Evolutionary conservation across 2,329 filamentous ascomycete species (phyloP).

Genomic region (Cryphonectria parasitica): DNA sequence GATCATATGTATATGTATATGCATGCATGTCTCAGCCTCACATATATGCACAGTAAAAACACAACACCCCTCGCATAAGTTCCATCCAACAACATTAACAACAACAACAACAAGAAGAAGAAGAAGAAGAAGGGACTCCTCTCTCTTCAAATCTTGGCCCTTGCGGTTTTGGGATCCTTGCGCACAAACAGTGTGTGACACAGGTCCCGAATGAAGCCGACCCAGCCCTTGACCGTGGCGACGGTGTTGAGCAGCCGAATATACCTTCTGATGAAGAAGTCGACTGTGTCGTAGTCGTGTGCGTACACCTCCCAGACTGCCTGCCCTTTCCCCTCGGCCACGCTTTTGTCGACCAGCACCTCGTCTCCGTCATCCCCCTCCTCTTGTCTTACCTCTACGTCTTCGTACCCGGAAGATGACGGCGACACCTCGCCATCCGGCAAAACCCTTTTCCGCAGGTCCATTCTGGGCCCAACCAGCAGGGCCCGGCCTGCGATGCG

Average conservation of each 20-base stretch:
- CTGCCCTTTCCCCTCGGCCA: conserved; percentile 39
- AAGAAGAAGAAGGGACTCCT: background rate
- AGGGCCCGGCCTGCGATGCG: conserved; percentile 60
- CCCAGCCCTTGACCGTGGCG: conserved; percentile 56
- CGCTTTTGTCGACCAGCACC: conserved; percentile 29
- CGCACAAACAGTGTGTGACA: conserved; percentile 15
- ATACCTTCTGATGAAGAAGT: conserved; percentile 59
- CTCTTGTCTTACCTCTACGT: conserved; percentile 44
- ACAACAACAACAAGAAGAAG: background rate
- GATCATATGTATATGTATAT: background rate
- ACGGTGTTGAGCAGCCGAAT: conserved; percentile 58
- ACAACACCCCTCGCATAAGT: background rate
- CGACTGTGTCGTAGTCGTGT: conserved; percentile 59
- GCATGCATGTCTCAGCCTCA: conserved; percentile 6
- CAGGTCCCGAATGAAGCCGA: conserved; percentile 50
- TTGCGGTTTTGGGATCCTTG: background rate
- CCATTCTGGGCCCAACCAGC: conserved; percentile 59
- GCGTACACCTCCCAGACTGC: conserved; percentile 66
- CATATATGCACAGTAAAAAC: background rate
- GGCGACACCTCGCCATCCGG: conserved; percentile 49
- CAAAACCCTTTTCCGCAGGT: conserved; percentile 40
- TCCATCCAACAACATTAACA: background rate
- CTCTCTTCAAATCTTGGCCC: background rate
- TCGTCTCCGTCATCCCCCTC: conserved; percentile 35
- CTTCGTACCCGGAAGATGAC: conserved; percentile 42